A percentile compares a stretch with the other conserved stretches of the same genome.
phyloP scores from a whole-genome alignment of 768 basidiomycete genomes.

The Lactarius hatsudake region DNA sequence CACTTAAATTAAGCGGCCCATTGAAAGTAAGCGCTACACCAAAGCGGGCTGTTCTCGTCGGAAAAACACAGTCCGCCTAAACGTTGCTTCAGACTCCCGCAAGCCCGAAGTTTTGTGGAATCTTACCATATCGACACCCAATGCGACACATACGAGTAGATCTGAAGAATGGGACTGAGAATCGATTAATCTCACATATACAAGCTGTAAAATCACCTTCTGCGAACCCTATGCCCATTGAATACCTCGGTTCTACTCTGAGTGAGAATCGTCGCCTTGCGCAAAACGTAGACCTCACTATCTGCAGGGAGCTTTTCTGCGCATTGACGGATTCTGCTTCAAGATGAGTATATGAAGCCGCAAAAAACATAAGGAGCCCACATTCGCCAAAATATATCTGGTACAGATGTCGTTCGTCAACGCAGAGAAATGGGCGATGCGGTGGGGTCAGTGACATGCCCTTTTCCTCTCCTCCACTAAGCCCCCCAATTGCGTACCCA shows the following conservation, averaged over 20 bases:
- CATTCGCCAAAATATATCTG: constrained; percentile 86
- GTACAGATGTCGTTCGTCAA: neutral
- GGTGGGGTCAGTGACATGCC: constrained; percentile 41
- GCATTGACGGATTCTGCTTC: constrained; percentile 75
- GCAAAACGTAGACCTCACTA: constrained; percentile 43
- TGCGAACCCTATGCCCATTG: constrained; percentile 91
- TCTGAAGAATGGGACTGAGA: constrained; percentile 38
- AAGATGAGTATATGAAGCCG: constrained; percentile 23
- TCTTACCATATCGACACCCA: constrained; percentile 89
- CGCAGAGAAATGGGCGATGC: neutral
- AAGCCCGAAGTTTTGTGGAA: neutral
- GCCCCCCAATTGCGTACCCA: constrained; percentile 89
- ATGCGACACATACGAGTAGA: constrained; percentile 83
- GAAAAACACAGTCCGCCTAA: constrained; percentile 91
- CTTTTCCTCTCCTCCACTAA: constrained; percentile 92
- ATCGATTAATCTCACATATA: neutral
- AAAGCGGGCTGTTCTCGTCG: constrained; percentile 88
- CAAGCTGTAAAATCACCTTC: constrained; percentile 53
- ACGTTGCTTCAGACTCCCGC: neutral
- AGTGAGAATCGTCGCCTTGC: constrained; percentile 12
- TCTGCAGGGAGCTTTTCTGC: constrained; percentile 75
- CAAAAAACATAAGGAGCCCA: constrained; percentile 36
- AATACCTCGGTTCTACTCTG: constrained; percentile 73
- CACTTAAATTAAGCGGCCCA: constrained; percentile 83
- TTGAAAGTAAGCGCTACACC: constrained; percentile 82